Evolutionary conservation across 2,329 filamentous ascomycete genomes (phyloP).

Genomic region (Domatiomyces globalis): DNA sequence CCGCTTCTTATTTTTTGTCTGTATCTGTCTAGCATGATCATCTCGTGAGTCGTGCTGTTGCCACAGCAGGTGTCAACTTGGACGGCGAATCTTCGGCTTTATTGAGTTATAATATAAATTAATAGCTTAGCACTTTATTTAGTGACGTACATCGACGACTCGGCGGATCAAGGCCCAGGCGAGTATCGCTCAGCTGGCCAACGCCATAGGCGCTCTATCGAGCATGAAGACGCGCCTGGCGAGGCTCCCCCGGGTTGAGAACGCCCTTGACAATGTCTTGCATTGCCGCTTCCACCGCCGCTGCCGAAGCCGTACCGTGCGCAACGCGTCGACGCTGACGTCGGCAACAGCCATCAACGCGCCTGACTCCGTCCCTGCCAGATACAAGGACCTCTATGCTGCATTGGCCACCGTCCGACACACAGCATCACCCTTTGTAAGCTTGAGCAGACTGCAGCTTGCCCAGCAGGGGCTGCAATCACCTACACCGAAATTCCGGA

Average conservation of each 20-base stretch:
- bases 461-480: slow-evolving; percentile 44
- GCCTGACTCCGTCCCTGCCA: slow-evolving; percentile 38
- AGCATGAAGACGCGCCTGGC: neutral
- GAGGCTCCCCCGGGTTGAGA: neutral
- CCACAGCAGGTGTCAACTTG: too few species aligned
- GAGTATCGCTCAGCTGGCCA: too few species aligned
- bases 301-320: too few species aligned
- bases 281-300: neutral
- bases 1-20: too few species aligned
- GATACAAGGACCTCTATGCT: slow-evolving; percentile 39
- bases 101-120: too few species aligned
- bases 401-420: slow-evolving; percentile 38
- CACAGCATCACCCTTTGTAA: slow-evolving; percentile 41
- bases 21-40: too few species aligned
- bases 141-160: too few species aligned
- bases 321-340: slow-evolving; percentile 27
- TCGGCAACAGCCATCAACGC: slow-evolving; percentile 41
- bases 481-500: slow-evolving; percentile 38
- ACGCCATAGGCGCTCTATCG: neutral
- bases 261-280: neutral
- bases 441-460: slow-evolving; percentile 45
- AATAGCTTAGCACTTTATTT: too few species aligned
- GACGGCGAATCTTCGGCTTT: too few species aligned
- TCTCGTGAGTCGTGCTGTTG: too few species aligned
- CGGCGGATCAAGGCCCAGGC: too few species aligned